These are phyloP conservation scores for Sedum album DNA, from an alignment of 164 flowering plant genomes.

Conservation along the genomic window DNA sequence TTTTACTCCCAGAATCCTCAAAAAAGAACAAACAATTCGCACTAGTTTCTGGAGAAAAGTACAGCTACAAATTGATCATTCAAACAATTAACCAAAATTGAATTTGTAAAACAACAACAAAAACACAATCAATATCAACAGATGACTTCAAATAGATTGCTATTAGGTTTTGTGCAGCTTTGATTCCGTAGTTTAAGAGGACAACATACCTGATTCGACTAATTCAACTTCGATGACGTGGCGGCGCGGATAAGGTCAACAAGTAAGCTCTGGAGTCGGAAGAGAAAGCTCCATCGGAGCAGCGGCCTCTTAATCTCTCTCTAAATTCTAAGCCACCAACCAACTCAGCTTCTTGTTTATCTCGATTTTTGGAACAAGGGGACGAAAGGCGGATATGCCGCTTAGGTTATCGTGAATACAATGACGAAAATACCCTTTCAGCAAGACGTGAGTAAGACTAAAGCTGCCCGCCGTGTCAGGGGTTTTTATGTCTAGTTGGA, in stretches of 20 bases:
- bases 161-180: background rate
- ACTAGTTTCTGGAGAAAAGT: no score
- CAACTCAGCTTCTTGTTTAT: constrained; percentile 1
- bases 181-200: background rate
- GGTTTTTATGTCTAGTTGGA: no score
- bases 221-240: background rate
- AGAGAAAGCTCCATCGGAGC: background rate
- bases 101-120: no score
- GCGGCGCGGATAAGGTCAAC: background rate
- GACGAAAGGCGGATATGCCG: background rate
- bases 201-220: background rate
- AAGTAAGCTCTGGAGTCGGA: background rate
- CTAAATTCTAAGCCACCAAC: background rate
- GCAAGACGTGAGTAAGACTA: background rate
- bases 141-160: background rate
- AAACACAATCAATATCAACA: no score
- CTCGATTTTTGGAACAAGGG: background rate
- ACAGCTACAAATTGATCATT: no score
- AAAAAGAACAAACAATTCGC: no score
- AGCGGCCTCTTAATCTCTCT: background rate
- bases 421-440: background rate
- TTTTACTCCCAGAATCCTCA: no score
- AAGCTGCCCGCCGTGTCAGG: no score
- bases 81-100: no score
- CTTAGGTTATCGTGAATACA: background rate